Evolutionary conservation across 441 rosid species (phyloP), one percentile per base, ranked within the genome.

Genomic region (Pelargonium australe): DNA sequence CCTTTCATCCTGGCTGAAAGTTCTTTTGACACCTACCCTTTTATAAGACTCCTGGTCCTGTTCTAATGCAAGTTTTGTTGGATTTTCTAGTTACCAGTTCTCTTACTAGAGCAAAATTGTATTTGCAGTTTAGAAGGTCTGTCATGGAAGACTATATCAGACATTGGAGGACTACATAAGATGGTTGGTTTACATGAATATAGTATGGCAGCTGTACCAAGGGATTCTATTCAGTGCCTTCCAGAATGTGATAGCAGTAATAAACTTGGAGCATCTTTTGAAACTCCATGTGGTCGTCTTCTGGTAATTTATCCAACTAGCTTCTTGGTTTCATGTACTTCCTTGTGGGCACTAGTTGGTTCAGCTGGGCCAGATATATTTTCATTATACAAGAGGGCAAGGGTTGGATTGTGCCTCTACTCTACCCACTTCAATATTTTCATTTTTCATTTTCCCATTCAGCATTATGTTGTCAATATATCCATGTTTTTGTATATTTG

Each of bases 201-300:
- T 65, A 82, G 73, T 25, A 82, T 82, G 72, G 86, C 70, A 14
- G 89, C 93, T 19, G 80, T 87, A 5, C 57, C 83, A 7, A 81
- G 92, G 80, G 92, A 89, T 80, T 87, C 91, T 66, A 76, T 89
- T 62, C 89, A 81, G 55, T 82, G 89, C 75, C 85, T 87, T 75
- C 93, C 96, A 1, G 89, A 83, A 73, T 69, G 71, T 64, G 70
- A 67, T 47, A 60, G 72, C 68, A 75, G 83, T n/a, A 89, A 85
- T 69, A 86, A 78, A 81, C 0, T 63, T 6, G 96, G 96, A 65
- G 87, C 96, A 11, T 83, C 96, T 67, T 89, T 89, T 25, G 91
- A 86, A 66, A 87, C 96, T 40, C 86, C 89, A 40, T 79, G 80
- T 57, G 96, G 92, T 43, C 88, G 91, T 58, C 63, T 44, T 72